Percentiles rank a stretch among this genome's conserved stretches.
Evolutionary conservation across 108 stramenopile species (phyloP).

Genomic region (Skeletonema marinoi): DNA sequence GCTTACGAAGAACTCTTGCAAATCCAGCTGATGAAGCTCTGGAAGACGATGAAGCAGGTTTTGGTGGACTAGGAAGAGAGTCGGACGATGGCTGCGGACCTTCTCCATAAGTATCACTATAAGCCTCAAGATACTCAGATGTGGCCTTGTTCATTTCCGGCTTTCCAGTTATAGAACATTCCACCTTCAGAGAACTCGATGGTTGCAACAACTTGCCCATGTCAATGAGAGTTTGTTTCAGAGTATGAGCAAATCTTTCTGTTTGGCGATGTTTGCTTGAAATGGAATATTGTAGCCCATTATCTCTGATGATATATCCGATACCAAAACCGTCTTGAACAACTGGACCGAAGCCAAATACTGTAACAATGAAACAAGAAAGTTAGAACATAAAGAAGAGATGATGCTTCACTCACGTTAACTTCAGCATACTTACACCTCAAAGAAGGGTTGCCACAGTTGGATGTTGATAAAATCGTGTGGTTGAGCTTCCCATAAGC

Average conservation of each 20-base stretch:
- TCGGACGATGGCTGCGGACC: background rate
- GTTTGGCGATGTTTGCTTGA: constrained; percentile 86
- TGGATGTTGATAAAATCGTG: constrained; percentile 83
- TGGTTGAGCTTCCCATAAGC: constrained; percentile 79
- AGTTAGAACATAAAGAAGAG: background rate
- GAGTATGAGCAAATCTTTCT: constrained; percentile 62
- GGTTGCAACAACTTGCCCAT: constrained; percentile 47
- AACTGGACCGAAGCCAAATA: constrained; percentile 90
- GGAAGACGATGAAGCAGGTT: background rate
- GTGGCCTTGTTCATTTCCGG: background rate
- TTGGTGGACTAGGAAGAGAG: background rate
- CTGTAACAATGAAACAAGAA: background rate
- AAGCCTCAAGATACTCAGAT: constrained; percentile 32
- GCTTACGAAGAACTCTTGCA: constrained; percentile 29
- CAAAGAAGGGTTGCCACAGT: constrained; percentile 88
- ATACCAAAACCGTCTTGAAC: constrained; percentile 57
- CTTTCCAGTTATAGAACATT: constrained; percentile 2
- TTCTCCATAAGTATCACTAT: constrained; percentile 15
- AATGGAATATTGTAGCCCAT: constrained; percentile 71
- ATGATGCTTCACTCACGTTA: background rate
- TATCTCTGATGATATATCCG: constrained; percentile 88
- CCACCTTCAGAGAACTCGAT: constrained; percentile 24
- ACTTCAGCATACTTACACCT: constrained; percentile 17
- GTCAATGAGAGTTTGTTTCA: constrained; percentile 57
- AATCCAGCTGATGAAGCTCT: constrained; percentile 5